phyloP scores from a whole-genome alignment of 768 basidiomycete genomes.

The Lepiota venenata region DNA sequence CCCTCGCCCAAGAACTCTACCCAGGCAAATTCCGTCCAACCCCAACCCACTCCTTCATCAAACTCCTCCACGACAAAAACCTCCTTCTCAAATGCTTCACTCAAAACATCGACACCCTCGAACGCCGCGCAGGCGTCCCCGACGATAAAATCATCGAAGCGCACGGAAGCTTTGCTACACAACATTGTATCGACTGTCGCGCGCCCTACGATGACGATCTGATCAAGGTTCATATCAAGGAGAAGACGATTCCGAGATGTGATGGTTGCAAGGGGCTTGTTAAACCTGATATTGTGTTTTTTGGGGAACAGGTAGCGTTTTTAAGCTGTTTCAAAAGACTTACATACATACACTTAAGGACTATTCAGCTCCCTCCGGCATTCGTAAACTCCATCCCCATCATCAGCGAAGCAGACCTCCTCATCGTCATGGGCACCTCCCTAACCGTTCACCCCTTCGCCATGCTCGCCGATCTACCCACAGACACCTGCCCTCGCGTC shows the following conservation, averaged over 20 bases:
- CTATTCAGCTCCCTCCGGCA: constrained; percentile 71
- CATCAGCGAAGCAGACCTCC: constrained; percentile 70
- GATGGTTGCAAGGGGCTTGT: constrained; percentile 65
- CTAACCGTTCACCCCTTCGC: constrained; percentile 88
- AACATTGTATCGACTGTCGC: constrained; percentile 78
- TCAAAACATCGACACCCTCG: constrained; percentile 93
- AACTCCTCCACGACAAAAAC: constrained; percentile 65
- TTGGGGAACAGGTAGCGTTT: constrained; percentile 79
- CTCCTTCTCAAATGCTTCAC: constrained; percentile 80
- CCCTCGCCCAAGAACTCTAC: constrained; percentile 89
- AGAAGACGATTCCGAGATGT: constrained; percentile 70
- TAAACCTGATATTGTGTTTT: constrained; percentile 95
- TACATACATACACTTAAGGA: too few species aligned
- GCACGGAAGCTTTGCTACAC: constrained; percentile 90
- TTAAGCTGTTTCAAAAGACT: too few species aligned
- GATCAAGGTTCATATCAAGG: constrained; percentile 61
- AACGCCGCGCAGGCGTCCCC: constrained; percentile 78
- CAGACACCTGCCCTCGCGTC: constrained; percentile 66
- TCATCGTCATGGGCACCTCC: constrained; percentile 91
- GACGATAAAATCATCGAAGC: constrained; percentile 82
- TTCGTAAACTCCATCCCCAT: constrained; percentile 59
- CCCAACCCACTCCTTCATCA: constrained; percentile 85
- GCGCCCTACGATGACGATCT: constrained; percentile 55
- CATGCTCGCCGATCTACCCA: constrained; percentile 59
- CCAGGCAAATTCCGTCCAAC: constrained; percentile 91